Evolutionary conservation across 2,329 filamentous ascomycete species (phyloP), one percentile per base, ranked within the genome.

Genomic region (Aspergillus sp.): DNA sequence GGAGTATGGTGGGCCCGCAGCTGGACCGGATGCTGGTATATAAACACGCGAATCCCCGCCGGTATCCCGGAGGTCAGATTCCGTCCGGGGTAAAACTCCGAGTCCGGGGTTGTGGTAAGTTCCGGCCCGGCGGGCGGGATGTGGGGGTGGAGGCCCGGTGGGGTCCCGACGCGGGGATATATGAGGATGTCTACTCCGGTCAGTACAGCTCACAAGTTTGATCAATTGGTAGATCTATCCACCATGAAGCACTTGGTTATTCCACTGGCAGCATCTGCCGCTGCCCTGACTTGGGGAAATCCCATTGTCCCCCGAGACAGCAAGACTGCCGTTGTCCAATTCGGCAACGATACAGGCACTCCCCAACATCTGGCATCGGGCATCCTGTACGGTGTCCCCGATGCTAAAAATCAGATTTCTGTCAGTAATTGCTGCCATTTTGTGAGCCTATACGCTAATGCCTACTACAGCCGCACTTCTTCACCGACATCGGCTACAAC

Each of bases 401-500:
- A 30, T 20, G 20, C 29, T 13, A 0, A 15, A 8, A 20, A 33
- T n/a, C 22, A 26, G 31, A 26, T 26, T 8, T 19, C 31, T 8
- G 15, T 20, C 10, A 22, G 19, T 22, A 6, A 5, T 6, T 22
- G 19, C 19, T 22, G 19, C 19, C 19, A 5, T 22, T 6, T 6
- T 22, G 19, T 10, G 10, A 5, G 19, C 10, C 19, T 22, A 10
- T 22, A 22, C 10, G 19, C 19, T 22, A 22, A 22, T 22, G 10
- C 10, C 5, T 10, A 22, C 6, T n/a, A 22, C 5, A 22, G 19
- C 19, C 19, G 10, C 10, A 5, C 5, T 22, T 22, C 19, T 22
- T 22, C 19, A 29, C 10, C 5, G 24, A 39, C 14, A 39, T 39
- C 11, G 37, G 34, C 7, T 36, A 28, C 26, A 36, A 36, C 10